These are phyloP conservation scores for Monosporozyma siamensis DNA, from an alignment of 805 yeast genomes.

Conservation along the genomic window DNA sequence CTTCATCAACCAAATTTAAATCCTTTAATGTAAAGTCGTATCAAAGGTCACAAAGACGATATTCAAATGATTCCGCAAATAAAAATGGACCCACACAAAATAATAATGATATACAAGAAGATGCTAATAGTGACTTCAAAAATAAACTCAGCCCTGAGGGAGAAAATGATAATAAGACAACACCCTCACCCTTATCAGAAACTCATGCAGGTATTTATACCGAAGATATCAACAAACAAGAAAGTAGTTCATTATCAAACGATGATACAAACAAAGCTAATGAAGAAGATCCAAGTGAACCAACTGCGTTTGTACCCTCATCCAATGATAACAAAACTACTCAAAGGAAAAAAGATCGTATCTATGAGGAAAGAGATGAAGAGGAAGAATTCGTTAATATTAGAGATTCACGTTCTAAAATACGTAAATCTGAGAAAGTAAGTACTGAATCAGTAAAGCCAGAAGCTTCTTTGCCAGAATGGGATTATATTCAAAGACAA, in stretches of 20 bases:
- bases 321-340: neutral
- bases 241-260: too few species aligned
- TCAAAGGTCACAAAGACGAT: conserved; percentile 6
- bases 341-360: neutral
- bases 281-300: neutral
- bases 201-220: too few species aligned
- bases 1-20: conserved; percentile 17
- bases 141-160: too few species aligned
- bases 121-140: too few species aligned
- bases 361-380: neutral
- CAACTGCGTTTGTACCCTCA: neutral
- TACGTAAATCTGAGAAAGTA: neutral
- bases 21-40: conserved; percentile 25
- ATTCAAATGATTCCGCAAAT: neutral
- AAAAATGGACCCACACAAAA: too few species aligned
- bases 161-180: neutral
- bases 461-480: neutral
- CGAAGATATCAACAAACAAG: too few species aligned
- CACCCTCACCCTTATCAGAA: too few species aligned
- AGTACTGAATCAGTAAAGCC: neutral
- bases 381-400: neutral
- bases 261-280: neutral
- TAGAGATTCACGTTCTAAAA: neutral
- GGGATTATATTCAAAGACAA: conserved; percentile 14
- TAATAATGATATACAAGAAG: too few species aligned